These are phyloP conservation scores for Mycosphaerella sp. DNA, from an alignment of 2,329 filamentous ascomycete genomes.

Conservation along the genomic window DNA sequence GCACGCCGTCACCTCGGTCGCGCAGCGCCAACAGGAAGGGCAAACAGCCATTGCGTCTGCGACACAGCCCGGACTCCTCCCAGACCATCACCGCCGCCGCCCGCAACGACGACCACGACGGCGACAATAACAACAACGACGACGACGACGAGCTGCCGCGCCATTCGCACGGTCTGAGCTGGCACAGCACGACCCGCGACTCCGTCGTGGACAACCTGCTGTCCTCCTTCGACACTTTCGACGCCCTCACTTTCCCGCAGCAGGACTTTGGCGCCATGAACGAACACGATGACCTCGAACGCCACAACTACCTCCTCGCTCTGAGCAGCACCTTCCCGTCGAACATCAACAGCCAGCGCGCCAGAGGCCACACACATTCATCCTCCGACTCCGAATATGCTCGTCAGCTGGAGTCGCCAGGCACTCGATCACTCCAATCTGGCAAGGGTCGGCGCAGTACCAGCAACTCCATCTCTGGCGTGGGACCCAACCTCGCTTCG, in stretches of 20 bases:
- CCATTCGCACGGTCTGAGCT: slow-evolving; percentile 77
- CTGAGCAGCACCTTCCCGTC: slow-evolving; percentile 11
- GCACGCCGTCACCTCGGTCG: slow-evolving; percentile 12
- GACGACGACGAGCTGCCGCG: slow-evolving; percentile 1
- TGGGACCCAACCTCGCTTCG: slow-evolving; percentile 14
- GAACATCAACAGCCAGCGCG: slow-evolving; percentile 32
- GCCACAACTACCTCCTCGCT: slow-evolving; percentile 18
- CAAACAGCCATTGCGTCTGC: slow-evolving; percentile 12
- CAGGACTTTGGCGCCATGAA: slow-evolving; percentile 14
- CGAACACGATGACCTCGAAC: slow-evolving; percentile 19
- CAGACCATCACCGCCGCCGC: slow-evolving; percentile 2
- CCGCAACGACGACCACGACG: too few species aligned
- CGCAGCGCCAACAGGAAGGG: slow-evolving; percentile 8
- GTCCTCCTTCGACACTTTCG: slow-evolving; percentile 71
- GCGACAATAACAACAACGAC: neutral
- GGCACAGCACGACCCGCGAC: slow-evolving; percentile 73
- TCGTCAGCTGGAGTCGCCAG: slow-evolving; percentile 34
- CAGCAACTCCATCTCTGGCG: slow-evolving; percentile 64
- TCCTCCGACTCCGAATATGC: slow-evolving; percentile 57
- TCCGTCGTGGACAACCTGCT: slow-evolving; percentile 96
- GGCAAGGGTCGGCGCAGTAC: slow-evolving; percentile 61
- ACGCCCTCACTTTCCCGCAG: slow-evolving; percentile 45
- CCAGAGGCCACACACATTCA: slow-evolving; percentile 54
- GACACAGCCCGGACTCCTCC: slow-evolving; percentile 5
- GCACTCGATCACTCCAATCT: slow-evolving; percentile 21